Percentiles rank a stretch among this genome's conserved stretches.
These are phyloP conservation scores for Halophytophthora polymorphica DNA, from an alignment of 352 stramenopile genomes.

Conservation along the genomic window DNA sequence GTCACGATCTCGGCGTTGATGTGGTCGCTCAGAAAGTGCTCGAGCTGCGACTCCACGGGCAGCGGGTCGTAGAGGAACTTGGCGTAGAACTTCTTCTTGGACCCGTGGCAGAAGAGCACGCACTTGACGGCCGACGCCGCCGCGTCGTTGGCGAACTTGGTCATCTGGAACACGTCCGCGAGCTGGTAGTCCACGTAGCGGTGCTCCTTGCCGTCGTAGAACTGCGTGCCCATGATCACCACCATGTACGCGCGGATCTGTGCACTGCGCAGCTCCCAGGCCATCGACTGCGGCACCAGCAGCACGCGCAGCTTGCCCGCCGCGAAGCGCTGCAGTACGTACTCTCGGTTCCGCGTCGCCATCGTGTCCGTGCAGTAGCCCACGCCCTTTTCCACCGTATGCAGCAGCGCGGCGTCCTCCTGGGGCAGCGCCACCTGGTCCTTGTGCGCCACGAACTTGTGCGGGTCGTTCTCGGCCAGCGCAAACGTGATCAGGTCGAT, in stretches of 20 bases:
- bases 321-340: conserved; percentile 89
- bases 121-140: conserved; percentile 81
- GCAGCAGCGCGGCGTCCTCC: conserved; percentile 90
- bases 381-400: conserved; percentile 94
- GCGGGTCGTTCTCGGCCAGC: conserved; percentile 75
- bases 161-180: conserved; percentile 98
- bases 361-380: conserved; percentile 96
- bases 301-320: conserved; percentile 90
- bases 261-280: conserved; percentile 85
- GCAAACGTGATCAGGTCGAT: conserved; percentile 99
- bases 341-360: conserved; percentile 84
- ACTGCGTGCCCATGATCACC: conserved; percentile 97
- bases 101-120: conserved; percentile 95
- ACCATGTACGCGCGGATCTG: conserved; percentile 90
- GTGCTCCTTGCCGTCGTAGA: conserved; percentile 95
- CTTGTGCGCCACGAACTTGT: conserved; percentile 55
- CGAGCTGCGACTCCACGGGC: conserved; percentile 98
- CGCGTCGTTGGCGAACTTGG: conserved; percentile 76
- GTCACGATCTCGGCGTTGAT: conserved; percentile 99
- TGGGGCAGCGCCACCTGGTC: conserved; percentile 46
- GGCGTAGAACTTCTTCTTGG: conserved; percentile 98
- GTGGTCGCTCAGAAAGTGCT: conserved; percentile 98
- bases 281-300: conserved; percentile 93
- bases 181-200: conserved; percentile 98
- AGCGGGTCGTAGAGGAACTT: conserved; percentile 99